A percentile compares a stretch with the other conserved stretches of the same genome.
Evolutionary conservation across 1,139 yeast species (phyloP).

Genomic region (Arxiozyma slooffiae): DNA sequence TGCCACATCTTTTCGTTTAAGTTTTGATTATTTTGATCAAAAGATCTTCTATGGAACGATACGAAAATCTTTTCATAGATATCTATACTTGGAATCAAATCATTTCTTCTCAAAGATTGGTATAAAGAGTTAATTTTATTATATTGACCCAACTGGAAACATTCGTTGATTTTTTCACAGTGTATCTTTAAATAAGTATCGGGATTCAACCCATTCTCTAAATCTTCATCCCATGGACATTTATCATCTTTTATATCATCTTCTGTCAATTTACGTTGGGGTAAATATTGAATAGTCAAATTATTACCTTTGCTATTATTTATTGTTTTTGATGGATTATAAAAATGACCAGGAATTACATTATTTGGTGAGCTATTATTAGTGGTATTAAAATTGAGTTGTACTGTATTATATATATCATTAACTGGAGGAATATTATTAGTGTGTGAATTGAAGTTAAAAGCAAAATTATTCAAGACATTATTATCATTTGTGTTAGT

Average conservation of each 20-base stretch:
- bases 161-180: slow-evolving; percentile 19
- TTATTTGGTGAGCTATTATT: neutral
- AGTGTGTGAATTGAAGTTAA: neutral
- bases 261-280: neutral
- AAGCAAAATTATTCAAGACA: neutral
- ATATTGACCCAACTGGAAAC: slow-evolving; percentile 21
- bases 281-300: neutral
- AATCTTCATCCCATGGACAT: slow-evolving; percentile 27
- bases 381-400: neutral
- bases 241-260: slow-evolving; percentile 3
- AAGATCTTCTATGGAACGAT: slow-evolving; percentile 30
- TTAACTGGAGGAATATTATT: slow-evolving; percentile 1
- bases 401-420: neutral
- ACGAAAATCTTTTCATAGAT: slow-evolving; percentile 29
- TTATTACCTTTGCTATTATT: neutral
- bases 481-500: neutral
- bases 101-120: slow-evolving; percentile 34
- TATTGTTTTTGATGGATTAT: neutral
- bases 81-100: slow-evolving; percentile 31
- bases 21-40: slow-evolving; percentile 36
- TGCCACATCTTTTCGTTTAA: slow-evolving; percentile 45
- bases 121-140: slow-evolving; percentile 33
- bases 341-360: neutral
- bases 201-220: slow-evolving; percentile 22
- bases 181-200: slow-evolving; percentile 21